A percentile compares a stretch with the other conserved stretches of the same genome.
Evolutionary conservation across 371 early-diverging fungal species (phyloP).

Genomic region (Batrachochytrium dendrobatidis): DNA sequence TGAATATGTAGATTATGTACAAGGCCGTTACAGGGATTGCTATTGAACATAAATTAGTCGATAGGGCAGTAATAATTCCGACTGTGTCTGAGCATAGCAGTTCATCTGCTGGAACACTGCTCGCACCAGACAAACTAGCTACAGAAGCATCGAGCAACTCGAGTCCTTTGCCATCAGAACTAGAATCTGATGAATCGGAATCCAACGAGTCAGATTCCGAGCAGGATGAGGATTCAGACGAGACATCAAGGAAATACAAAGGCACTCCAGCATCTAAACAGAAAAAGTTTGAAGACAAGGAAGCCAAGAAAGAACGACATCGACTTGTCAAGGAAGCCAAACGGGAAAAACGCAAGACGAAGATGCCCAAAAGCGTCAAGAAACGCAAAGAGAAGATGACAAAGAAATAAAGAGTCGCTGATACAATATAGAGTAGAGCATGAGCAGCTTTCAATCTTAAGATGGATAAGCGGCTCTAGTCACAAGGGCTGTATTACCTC

Average conservation of each 20-base stretch:
- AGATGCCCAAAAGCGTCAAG: slow-evolving; percentile 92
- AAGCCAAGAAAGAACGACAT: slow-evolving; percentile 78
- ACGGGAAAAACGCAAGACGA: slow-evolving; percentile 83
- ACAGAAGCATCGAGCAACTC: slow-evolving; percentile 7
- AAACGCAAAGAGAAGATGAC: slow-evolving; percentile 59
- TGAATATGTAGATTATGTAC: background rate
- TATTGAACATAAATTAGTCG: background rate
- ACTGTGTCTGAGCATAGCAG: background rate
- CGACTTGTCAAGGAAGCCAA: slow-evolving; percentile 79
- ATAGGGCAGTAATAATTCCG: background rate
- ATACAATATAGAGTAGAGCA: too few relatives aligned
- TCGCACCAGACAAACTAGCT: background rate
- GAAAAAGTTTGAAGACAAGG: slow-evolving; percentile 73
- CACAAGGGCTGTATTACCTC: too few relatives aligned
- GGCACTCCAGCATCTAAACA: slow-evolving; percentile 35
- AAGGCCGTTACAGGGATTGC: background rate
- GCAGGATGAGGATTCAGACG: slow-evolving; percentile 34
- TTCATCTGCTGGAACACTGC: background rate
- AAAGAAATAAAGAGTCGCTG: too few relatives aligned
- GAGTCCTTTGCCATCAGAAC: slow-evolving; percentile 6
- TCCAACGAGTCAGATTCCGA: slow-evolving; percentile 10
- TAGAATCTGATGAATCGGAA: slow-evolving; percentile 7
- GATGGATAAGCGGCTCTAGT: too few relatives aligned
- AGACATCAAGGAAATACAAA: too few relatives aligned
- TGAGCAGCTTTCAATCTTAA: too few relatives aligned